Evolutionary conservation across 116 monocot genomes (phyloP), one percentile per base, ranked within the genome.

Genomic region (Thalassia testudinum): DNA sequence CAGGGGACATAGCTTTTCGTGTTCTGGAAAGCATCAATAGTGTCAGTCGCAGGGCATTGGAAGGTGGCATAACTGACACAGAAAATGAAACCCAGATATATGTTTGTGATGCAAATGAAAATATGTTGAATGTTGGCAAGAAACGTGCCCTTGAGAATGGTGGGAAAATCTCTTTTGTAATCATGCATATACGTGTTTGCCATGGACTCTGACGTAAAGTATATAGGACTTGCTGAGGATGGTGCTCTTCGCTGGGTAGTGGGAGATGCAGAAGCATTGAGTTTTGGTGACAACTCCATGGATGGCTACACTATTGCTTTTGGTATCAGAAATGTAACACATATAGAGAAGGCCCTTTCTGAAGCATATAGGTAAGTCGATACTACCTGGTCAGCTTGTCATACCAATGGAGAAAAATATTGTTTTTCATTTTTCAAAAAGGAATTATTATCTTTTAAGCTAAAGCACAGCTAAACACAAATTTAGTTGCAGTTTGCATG

Each of bases 271-370:
- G 84, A 87, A 70, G 81, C 87, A 53, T 78, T 95, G 65, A 74
- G 43, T 57, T 95, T 95, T 72, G 72, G 74, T 26, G 88, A 84
- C 42, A 48, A 30, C 27, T 85, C 81, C 26, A 87, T 87, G 95
- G 87, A 95, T 84, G 81, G 81, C 8, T 87, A 95, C 54, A 87
- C 95, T 17, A 77, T 95, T 68, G 95, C 87, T 50, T 95, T 95
- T 79, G 88, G 88, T 21, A 95, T 87, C 54, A 81, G 88, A 85
- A 95, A 87, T 81, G 88, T 95, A 27, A 87, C 87, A 26, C 95
- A 84, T 51, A 85, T 87, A 69, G 95, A 95, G 67, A 81, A 70
- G 61, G 88, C 43, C 22, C 78, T 95, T 55, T n/a, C 63, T 24
- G 95, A 95, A 68, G 85, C 95, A 64, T 75, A 74, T 54, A 78